Percentiles rank a stretch among this genome's conserved stretches.
Evolutionary conservation across 179 eudicot genomes (phyloP).

Genomic region (Silene vulgaris): DNA sequence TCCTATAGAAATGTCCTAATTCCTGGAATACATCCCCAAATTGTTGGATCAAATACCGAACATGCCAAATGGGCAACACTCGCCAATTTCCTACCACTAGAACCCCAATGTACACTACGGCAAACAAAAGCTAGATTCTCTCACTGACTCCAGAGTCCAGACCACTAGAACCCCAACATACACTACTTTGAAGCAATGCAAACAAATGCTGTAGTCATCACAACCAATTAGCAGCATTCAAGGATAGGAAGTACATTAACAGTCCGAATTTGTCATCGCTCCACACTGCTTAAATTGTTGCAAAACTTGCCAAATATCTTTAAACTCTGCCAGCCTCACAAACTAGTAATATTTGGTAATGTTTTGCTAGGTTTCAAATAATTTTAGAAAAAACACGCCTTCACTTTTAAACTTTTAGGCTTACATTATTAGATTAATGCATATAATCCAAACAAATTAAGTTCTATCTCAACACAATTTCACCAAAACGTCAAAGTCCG

Average conservation of each 20-base stretch:
- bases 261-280: not conserved
- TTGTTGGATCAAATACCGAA: too few species aligned
- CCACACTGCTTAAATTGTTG: conserved; percentile 22
- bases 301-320: not conserved
- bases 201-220: too few species aligned
- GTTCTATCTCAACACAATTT: not conserved
- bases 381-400: not conserved
- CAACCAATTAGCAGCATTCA: too few species aligned
- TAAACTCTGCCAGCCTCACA: not conserved
- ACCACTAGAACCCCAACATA: not conserved
- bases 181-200: not conserved
- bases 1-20: too few species aligned
- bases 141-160: not conserved
- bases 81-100: too few species aligned
- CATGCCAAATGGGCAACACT: too few species aligned
- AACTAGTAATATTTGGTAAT: not conserved
- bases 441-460: too few species aligned
- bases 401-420: not conserved
- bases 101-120: too few species aligned
- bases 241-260: conserved; percentile 25
- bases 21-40: too few species aligned
- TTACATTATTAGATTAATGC: not conserved
- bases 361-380: not conserved
- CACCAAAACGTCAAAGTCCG: not conserved
- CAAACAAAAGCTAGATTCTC: not conserved